phyloP scores from a whole-genome alignment of 371 early-diverging fungal species.

The Dinochytrium kinnereticum region DNA sequence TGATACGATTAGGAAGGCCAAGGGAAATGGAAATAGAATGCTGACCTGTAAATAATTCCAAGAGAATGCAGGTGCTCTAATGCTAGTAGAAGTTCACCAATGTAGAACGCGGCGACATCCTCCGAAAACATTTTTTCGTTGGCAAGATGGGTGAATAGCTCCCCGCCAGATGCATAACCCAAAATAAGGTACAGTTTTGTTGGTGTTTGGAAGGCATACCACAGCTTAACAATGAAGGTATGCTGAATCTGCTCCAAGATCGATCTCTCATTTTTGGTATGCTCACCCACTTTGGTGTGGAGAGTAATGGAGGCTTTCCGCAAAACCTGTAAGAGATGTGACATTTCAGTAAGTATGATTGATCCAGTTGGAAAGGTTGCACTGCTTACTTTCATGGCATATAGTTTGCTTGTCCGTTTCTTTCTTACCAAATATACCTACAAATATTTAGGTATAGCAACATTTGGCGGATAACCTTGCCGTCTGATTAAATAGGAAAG shows the following conservation, averaged over 20 bases:
- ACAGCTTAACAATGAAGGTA: conserved; percentile 95
- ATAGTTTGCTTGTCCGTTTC: conserved; percentile 62
- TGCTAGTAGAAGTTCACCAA: conserved; percentile 60
- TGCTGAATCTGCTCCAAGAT: conserved; percentile 80
- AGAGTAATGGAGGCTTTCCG: conserved; percentile 83
- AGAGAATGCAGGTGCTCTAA: conserved; percentile 62
- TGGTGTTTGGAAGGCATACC: conserved; percentile 91
- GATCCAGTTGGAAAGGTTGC: too few species aligned
- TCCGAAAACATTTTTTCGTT: conserved; percentile 57
- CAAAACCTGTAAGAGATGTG: too few species aligned
- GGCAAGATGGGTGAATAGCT: conserved; percentile 56
- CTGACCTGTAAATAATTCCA: conserved; percentile 61
- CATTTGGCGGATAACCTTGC: conserved; percentile 1
- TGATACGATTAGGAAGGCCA: background rate
- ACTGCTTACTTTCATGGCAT: conserved; percentile 97
- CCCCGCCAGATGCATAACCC: conserved; percentile 85
- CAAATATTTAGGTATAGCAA: background rate
- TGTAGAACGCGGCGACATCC: conserved; percentile 57
- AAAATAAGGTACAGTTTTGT: conserved; percentile 61
- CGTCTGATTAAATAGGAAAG: conserved; percentile 15
- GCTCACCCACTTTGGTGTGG: conserved; percentile 71
- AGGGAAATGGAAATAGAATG: background rate
- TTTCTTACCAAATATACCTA: conserved; percentile 78
- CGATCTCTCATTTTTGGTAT: conserved; percentile 76
- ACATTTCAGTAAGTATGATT: too few species aligned